Evolutionary conservation across 768 basidiomycete genomes (phyloP), one percentile per base, ranked within the genome.

Genomic region (Suillus alpinus): DNA sequence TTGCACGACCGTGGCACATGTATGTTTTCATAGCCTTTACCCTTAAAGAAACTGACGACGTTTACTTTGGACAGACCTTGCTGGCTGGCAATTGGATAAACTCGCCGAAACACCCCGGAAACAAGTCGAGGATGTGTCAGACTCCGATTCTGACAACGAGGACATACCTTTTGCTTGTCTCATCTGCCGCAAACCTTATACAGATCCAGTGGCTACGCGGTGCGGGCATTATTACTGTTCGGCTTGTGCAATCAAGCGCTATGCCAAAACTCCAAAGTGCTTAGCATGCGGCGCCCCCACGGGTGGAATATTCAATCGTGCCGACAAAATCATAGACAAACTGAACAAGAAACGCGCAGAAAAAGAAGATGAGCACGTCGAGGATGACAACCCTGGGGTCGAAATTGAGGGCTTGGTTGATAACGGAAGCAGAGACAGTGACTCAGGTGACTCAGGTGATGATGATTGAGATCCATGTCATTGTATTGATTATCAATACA

Each of bases 141-240:
- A 83, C 56, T 84, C 85, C 44, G 88, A 88, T 72, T 84, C 84
- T 41, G 88, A 87, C 66, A 87, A 89, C 60, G 91, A 94, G 71
- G 94, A 95, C 72, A 83, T 98, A 56, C 97, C 97, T 6, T 99
- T 98, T 73, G 96, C 97, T n/a, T 99, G 97, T 76, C 83, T 98
- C 68, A 89, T 99, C 65, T 98, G 97, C 75, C 87, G 96, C 60
- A 90, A 97, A 69, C 89, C 87, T 57, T 98, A 95, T 76, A 95
- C 89, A 13, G 94, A 97, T 67, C 96, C 97, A 18, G 85, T 99
- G 62, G 94, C 94, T 53, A 98, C 97, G 43, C 89, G 93, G 57
- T 99, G 97, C 75, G 93, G 91, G 4, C 97, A 98, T 74, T 98
- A 96, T 77, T 98, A 93, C 73, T 96, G 95, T 75, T 92, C 91